These are phyloP conservation scores for Solioccasus polychromus DNA, from an alignment of 768 basidiomycete genomes.

Conservation along the genomic window DNA sequence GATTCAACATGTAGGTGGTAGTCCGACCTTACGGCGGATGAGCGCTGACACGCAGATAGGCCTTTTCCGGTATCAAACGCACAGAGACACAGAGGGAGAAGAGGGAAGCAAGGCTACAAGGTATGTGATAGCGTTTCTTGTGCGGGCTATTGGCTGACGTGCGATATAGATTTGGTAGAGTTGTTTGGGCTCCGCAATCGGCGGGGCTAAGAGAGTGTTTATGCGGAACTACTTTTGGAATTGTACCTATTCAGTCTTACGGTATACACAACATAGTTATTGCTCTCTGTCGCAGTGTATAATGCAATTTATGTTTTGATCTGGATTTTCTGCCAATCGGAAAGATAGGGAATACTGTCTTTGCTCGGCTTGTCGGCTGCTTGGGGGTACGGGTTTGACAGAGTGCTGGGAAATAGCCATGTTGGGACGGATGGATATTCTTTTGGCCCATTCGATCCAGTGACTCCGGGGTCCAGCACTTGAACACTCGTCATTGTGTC, in stretches of 20 bases:
- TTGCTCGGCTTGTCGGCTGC: too few species aligned
- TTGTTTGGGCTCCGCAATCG: slow-evolving; percentile 45
- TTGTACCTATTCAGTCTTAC: not conserved
- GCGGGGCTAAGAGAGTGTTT: not conserved
- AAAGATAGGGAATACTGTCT: too few species aligned
- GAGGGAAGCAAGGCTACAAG: slow-evolving; percentile 80
- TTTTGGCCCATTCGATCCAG: too few species aligned
- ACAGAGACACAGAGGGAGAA: slow-evolving; percentile 74
- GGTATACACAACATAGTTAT: slow-evolving; percentile 18
- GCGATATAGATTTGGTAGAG: slow-evolving; percentile 53
- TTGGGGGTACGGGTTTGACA: too few species aligned
- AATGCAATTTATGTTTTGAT: too few species aligned
- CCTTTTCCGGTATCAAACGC: slow-evolving; percentile 79
- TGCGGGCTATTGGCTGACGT: not conserved
- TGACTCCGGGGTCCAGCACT: too few species aligned
- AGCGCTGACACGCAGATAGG: slow-evolving; percentile 41
- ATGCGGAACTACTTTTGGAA: not conserved
- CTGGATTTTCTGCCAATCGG: too few species aligned
- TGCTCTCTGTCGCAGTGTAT: too few species aligned
- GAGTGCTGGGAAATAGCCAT: too few species aligned
- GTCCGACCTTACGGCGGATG: not conserved
- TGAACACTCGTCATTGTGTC: too few species aligned
- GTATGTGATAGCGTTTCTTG: slow-evolving; percentile 34
- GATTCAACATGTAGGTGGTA: slow-evolving; percentile 59
- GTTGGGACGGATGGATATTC: too few species aligned